These are phyloP conservation scores for Mycena metata DNA, from an alignment of 768 basidiomycete species.

Conservation along the genomic window DNA sequence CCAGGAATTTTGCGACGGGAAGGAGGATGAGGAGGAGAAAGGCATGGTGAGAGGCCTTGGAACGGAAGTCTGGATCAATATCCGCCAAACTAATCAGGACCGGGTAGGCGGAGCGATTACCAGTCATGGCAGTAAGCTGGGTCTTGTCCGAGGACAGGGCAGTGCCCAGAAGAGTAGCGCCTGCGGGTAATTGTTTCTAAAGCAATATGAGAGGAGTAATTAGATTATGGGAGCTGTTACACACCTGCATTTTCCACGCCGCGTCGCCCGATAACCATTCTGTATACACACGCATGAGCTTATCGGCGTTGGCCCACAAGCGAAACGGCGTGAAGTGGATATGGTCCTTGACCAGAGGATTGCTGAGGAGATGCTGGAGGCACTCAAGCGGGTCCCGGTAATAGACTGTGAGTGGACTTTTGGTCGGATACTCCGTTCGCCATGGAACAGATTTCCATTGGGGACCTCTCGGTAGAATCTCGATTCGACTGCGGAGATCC, in stretches of 20 bases:
- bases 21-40: conserved; percentile 47
- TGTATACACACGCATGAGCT: not conserved
- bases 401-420: conserved; percentile 42
- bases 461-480: not conserved
- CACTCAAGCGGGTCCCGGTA: conserved; percentile 48
- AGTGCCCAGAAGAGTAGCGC: conserved; percentile 45
- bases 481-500: not conserved
- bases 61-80: conserved; percentile 45
- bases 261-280: conserved; percentile 19
- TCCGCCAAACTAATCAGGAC: conserved; percentile 50
- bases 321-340: conserved; percentile 35
- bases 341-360: conserved; percentile 43
- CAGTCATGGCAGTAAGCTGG: conserved; percentile 39
- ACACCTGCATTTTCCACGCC: conserved; percentile 38
- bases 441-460: not conserved
- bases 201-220: too few species aligned
- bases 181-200: too few species aligned
- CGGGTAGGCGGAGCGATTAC: conserved; percentile 48
- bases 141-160: conserved; percentile 45
- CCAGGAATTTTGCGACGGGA: conserved; percentile 48
- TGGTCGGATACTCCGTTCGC: conserved; percentile 30
- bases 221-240: conserved; percentile 11
- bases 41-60: conserved; percentile 48
- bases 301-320: not conserved
- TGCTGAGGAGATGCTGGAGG: conserved; percentile 43